Conservation (phyloP, 2,329 filamentous ascomycete species). For the Aspergillus aculeatus region DNA sequence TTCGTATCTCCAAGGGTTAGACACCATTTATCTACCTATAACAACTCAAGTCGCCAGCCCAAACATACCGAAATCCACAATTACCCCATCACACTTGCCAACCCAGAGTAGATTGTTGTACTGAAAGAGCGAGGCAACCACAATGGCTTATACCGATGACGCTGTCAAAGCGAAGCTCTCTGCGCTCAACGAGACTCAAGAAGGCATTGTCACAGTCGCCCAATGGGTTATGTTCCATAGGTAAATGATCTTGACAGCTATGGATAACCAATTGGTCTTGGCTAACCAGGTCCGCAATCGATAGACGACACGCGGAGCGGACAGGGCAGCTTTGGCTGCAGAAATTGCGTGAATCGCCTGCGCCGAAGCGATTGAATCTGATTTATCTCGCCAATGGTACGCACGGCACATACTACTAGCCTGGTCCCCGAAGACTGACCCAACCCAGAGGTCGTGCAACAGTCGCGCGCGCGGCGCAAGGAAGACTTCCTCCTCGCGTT, state of each 20-base stretch:
- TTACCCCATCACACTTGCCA: background rate
- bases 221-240: slow-evolving; percentile 99
- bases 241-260: slow-evolving; percentile 49
- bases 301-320: slow-evolving; percentile 83
- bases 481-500: slow-evolving; percentile 91
- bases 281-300: slow-evolving; percentile 13
- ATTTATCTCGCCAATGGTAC: slow-evolving; percentile 94
- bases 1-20: background rate
- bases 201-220: slow-evolving; percentile 91
- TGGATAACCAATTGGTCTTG: slow-evolving; percentile 20
- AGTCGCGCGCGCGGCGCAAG: slow-evolving; percentile 89
- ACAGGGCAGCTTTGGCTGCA: slow-evolving; percentile 92
- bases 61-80: background rate
- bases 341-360: slow-evolving; percentile 80
- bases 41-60: background rate
- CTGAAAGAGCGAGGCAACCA: slow-evolving; percentile 12
- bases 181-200: slow-evolving; percentile 93
- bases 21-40: background rate
- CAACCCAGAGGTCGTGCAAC: slow-evolving; percentile 81
- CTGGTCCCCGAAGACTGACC: slow-evolving; percentile 20
- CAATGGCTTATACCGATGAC: slow-evolving; percentile 94
- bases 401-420: slow-evolving; percentile 21
- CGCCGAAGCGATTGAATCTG: slow-evolving; percentile 81
- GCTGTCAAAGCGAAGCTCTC: slow-evolving; percentile 92
- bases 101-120: background rate